Percentiles rank a stretch among this genome's conserved stretches.
Evolutionary conservation across 1,284 basidiomycete species (phyloP).

Genomic region (Tilletia walkeri): DNA sequence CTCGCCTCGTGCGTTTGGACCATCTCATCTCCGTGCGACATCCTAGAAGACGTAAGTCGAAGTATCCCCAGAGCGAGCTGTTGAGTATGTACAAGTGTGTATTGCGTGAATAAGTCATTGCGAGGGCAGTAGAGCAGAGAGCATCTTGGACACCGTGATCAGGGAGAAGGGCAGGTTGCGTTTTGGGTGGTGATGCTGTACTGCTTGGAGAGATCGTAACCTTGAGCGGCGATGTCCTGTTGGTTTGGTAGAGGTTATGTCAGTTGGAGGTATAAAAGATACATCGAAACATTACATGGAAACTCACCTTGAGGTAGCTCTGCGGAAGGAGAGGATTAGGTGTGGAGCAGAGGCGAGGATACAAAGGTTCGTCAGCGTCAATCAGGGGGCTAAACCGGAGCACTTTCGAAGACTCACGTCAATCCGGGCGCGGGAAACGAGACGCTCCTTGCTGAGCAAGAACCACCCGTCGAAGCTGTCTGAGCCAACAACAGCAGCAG

Average conservation of each 20-base stretch:
- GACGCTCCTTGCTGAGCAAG: conserved; percentile 13
- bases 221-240: conserved; percentile 8
- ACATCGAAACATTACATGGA: too few relatives aligned
- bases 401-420: conserved; percentile 3
- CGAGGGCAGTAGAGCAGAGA: neutral
- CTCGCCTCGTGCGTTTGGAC: too few relatives aligned
- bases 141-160: neutral
- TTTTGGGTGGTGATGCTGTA: conserved; percentile 17
- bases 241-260: neutral
- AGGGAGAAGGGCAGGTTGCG: conserved; percentile 11
- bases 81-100: too few relatives aligned
- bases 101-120: neutral
- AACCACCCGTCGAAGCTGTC: conserved; percentile 15
- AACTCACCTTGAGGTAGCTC: neutral
- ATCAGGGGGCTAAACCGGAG: neutral
- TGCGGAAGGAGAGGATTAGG: neutral
- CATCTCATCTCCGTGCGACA: too few relatives aligned
- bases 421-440: neutral
- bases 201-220: conserved; percentile 15
- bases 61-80: too few relatives aligned
- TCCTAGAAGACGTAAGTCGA: too few relatives aligned
- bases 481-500: conserved; percentile 6
- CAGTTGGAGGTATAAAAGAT: too few relatives aligned
- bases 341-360: neutral
- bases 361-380: neutral